A percentile compares a stretch with the other conserved stretches of the same genome.
Conservation (phyloP, 2,329 filamentous ascomycete species). For the Aspergillus sp. region DNA sequence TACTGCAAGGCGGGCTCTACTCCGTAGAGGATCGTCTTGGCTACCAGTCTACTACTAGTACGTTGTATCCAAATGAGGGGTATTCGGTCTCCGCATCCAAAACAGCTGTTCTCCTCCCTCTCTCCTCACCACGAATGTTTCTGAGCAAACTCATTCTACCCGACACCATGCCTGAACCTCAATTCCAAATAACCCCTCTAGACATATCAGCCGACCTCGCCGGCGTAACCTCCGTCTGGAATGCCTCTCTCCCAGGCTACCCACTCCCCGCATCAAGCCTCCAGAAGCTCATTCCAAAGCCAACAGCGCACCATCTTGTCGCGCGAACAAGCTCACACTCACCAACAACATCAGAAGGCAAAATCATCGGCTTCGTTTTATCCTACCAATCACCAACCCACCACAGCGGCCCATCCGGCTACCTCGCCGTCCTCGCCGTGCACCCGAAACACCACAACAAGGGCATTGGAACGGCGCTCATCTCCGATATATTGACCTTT, state of each 20-base stretch:
- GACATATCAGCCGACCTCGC: slow-evolving; percentile 32
- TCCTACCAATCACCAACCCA: slow-evolving; percentile 34
- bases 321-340: slow-evolving; percentile 30
- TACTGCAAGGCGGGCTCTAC: no score
- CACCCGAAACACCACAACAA: slow-evolving; percentile 38
- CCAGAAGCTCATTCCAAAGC: slow-evolving; percentile 30
- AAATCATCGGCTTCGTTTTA: slow-evolving; percentile 45
- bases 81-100: no score
- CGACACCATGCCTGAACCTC: not conserved
- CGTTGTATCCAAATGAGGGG: no score
- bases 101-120: no score
- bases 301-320: slow-evolving; percentile 40
- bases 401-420: slow-evolving; percentile 29
- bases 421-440: slow-evolving; percentile 46
- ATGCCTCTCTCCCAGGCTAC: slow-evolving; percentile 43
- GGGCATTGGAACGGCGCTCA: slow-evolving; percentile 45
- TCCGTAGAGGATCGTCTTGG: no score
- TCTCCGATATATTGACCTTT: slow-evolving; percentile 35
- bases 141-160: not conserved
- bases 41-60: no score
- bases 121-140: not conserved
- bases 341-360: not conserved
- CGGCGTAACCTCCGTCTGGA: slow-evolving; percentile 39
- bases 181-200: slow-evolving; percentile 23
- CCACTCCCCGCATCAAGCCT: slow-evolving; percentile 34